These are phyloP conservation scores for Lizonia empirigonia DNA, from an alignment of 2,329 filamentous ascomycete species.

Conservation along the genomic window DNA sequence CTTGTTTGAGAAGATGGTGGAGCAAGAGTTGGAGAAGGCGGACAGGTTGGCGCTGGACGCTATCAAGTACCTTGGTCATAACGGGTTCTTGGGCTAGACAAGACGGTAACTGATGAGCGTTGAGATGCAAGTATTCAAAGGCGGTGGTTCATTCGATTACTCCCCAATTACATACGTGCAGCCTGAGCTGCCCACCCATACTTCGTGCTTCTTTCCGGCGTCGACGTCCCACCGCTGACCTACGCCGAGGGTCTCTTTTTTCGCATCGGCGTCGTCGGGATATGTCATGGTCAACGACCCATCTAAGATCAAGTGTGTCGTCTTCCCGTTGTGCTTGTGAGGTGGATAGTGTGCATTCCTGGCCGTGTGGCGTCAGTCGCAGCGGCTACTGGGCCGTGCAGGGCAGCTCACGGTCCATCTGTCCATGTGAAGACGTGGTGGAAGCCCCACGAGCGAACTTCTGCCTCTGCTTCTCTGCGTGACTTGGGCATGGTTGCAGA, in stretches of 20 bases:
- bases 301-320: slow-evolving; percentile 70
- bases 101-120: no score
- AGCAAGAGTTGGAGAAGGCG: slow-evolving; percentile 53
- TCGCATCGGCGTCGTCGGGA: slow-evolving; percentile 61
- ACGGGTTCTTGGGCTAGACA: slow-evolving; percentile 47
- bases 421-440: slow-evolving; percentile 73
- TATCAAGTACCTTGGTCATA: slow-evolving; percentile 54
- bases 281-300: slow-evolving; percentile 71
- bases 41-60: slow-evolving; percentile 52
- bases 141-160: slow-evolving; percentile 30
- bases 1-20: slow-evolving; percentile 46
- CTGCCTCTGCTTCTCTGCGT: slow-evolving; percentile 59
- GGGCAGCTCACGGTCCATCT: slow-evolving; percentile 68
- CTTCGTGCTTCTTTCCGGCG: slow-evolving; percentile 67
- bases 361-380: slow-evolving; percentile 20
- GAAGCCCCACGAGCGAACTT: slow-evolving; percentile 74
- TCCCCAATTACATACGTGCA: slow-evolving; percentile 72
- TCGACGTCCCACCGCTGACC: slow-evolving; percentile 71
- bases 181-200: slow-evolving; percentile 69
- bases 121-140: no score
- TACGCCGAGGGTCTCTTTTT: slow-evolving; percentile 63
- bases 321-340: slow-evolving; percentile 67
- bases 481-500: slow-evolving; percentile 46
- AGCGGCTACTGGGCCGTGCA: neutral
- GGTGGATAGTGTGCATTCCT: slow-evolving; percentile 72